phyloP scores from a whole-genome alignment of 768 basidiomycete species.

The Termitomyces titanicus region DNA sequence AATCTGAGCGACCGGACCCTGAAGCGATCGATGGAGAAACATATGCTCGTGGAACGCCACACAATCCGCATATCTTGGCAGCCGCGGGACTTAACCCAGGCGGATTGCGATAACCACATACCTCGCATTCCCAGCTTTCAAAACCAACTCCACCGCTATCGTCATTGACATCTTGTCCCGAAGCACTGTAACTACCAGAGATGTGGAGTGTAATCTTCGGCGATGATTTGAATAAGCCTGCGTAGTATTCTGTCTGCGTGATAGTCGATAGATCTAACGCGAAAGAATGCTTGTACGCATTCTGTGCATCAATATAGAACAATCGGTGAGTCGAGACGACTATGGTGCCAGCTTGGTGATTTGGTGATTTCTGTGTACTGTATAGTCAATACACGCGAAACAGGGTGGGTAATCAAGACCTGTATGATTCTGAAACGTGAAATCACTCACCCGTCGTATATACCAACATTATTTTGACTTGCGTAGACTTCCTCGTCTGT shows the following conservation, averaged over 20 bases:
- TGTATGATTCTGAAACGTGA: conserved; percentile 10
- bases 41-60: conserved; percentile 67
- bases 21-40: conserved; percentile 20
- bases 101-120: conserved; percentile 85
- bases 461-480: conserved; percentile 77
- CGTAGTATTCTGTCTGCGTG: conserved; percentile 80
- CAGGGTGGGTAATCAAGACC: neutral
- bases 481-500: conserved; percentile 74
- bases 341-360: conserved; percentile 71
- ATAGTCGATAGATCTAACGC: conserved; percentile 62
- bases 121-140: conserved; percentile 78
- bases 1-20: conserved; percentile 29
- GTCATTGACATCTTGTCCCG: conserved; percentile 19
- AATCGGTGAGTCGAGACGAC: conserved; percentile 81
- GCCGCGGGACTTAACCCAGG: conserved; percentile 69
- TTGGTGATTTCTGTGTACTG: conserved; percentile 79
- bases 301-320: conserved; percentile 66
- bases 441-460: conserved; percentile 82
- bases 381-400: conserved; percentile 21
- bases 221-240: conserved; percentile 85
- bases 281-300: conserved; percentile 57
- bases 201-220: conserved; percentile 84
- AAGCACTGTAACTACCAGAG: conserved; percentile 24
- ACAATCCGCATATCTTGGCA: conserved; percentile 71
- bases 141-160: conserved; percentile 27